These are phyloP conservation scores for Chaetoceros tenuissimus DNA, from an alignment of 108 stramenopile species.

Conservation along the genomic window DNA sequence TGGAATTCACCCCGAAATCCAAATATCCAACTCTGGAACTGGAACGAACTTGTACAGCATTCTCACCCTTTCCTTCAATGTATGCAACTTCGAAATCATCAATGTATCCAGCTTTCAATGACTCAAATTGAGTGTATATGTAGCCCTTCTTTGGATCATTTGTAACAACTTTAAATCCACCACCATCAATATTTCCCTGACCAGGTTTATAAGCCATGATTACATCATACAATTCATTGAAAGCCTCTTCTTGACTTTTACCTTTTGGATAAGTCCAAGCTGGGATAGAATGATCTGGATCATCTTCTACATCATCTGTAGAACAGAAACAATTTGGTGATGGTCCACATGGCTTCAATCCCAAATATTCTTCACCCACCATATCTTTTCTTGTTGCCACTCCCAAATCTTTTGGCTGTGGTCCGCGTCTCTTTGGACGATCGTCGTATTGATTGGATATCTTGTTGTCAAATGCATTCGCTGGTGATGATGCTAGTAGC, in stretches of 20 bases:
- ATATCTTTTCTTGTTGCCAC: slow-evolving; percentile 46
- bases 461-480: slow-evolving; percentile 68
- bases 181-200: slow-evolving; percentile 74
- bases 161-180: slow-evolving; percentile 75
- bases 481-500: slow-evolving; percentile 2
- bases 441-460: slow-evolving; percentile 73
- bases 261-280: slow-evolving; percentile 46
- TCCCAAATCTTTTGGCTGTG: slow-evolving; percentile 70
- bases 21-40: slow-evolving; percentile 69
- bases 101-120: slow-evolving; percentile 71
- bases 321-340: slow-evolving; percentile 88
- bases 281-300: slow-evolving; percentile 58
- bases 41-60: slow-evolving; percentile 55
- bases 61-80: slow-evolving; percentile 17
- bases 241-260: slow-evolving; percentile 34
- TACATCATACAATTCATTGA: slow-evolving; percentile 45
- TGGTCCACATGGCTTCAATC: slow-evolving; percentile 65
- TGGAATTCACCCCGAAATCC: slow-evolving; percentile 81
- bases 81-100: slow-evolving; percentile 67
- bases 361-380: slow-evolving; percentile 59
- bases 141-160: slow-evolving; percentile 58
- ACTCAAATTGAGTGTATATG: slow-evolving; percentile 74
- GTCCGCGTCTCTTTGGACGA: slow-evolving; percentile 71
- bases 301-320: slow-evolving; percentile 48
- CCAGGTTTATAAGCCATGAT: slow-evolving; percentile 63